Conservation (phyloP, 2,329 filamentous ascomycete species). For the Colletotrichum karsti region DNA sequence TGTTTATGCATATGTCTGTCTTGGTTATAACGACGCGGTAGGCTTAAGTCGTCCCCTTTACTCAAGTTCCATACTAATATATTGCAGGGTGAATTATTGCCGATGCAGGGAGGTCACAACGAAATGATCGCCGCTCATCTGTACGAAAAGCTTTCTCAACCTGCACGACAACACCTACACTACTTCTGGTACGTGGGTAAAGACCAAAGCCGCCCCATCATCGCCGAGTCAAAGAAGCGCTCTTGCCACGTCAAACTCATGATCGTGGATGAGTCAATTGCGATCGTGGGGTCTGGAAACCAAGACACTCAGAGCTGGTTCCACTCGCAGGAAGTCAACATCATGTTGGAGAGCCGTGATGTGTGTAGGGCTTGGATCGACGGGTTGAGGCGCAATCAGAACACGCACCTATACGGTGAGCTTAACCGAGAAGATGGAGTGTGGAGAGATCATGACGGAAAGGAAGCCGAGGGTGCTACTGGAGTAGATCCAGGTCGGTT, state of each 20-base stretch:
- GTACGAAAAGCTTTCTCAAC: slow-evolving; percentile 59
- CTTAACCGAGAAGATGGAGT: slow-evolving; percentile 66
- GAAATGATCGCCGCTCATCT: slow-evolving; percentile 73
- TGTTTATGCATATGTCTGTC: slow-evolving; percentile 76
- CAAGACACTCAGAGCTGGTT: slow-evolving; percentile 75
- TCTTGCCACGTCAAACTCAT: neutral
- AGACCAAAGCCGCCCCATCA: neutral
- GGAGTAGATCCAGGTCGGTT: slow-evolving; percentile 63
- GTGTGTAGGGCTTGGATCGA: slow-evolving; percentile 55
- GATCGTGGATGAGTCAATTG: neutral
- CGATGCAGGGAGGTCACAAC: slow-evolving; percentile 79
- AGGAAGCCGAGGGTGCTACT: slow-evolving; percentile 57
- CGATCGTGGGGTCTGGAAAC: neutral
- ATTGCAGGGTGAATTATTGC: slow-evolving; percentile 74
- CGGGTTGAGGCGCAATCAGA: slow-evolving; percentile 61
- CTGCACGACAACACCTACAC: slow-evolving; percentile 22
- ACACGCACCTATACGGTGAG: slow-evolving; percentile 67
- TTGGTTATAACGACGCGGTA: slow-evolving; percentile 80
- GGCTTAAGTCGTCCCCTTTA: slow-evolving; percentile 24
- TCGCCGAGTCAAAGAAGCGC: neutral
- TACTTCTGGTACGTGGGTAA: neutral
- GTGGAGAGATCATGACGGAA: slow-evolving; percentile 65
- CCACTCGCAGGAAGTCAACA: slow-evolving; percentile 80
- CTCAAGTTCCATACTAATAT: fast-evolving
- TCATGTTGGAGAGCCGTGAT: slow-evolving; percentile 73